Percentiles rank a stretch among this genome's conserved stretches.
These are phyloP conservation scores for Phytophthora sp. DNA, from an alignment of 352 stramenopile genomes.

Conservation along the genomic window DNA sequence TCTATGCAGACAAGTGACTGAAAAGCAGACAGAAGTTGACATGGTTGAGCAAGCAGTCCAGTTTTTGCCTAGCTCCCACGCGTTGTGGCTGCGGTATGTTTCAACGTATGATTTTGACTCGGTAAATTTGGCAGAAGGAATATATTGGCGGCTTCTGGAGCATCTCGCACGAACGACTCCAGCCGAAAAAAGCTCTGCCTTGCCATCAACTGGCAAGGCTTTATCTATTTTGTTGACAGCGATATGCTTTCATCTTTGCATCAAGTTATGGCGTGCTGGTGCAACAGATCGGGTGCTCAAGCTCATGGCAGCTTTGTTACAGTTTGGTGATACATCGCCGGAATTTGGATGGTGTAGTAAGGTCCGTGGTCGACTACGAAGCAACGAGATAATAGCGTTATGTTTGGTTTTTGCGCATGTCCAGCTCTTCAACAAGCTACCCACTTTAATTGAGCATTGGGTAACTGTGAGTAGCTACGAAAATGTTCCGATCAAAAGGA, in stretches of 20 bases:
- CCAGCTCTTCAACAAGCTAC: conserved; percentile 35
- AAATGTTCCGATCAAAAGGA: conserved; percentile 28
- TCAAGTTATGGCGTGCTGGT: conserved; percentile 38
- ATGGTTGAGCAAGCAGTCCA: conserved; percentile 46
- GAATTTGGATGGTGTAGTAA: conserved; percentile 33
- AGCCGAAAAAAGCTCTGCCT: neutral
- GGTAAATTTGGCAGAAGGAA: conserved; percentile 28
- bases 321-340: conserved; percentile 19
- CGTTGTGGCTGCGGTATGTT: conserved; percentile 49
- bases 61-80: conserved; percentile 48
- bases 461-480: conserved; percentile 25
- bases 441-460: conserved; percentile 35
- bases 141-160: conserved; percentile 45
- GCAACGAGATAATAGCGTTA: conserved; percentile 24
- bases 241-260: conserved; percentile 43
- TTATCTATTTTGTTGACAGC: conserved; percentile 38
- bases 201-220: conserved; percentile 6
- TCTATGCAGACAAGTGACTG: conserved; percentile 33
- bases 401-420: conserved; percentile 31
- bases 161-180: conserved; percentile 23
- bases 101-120: conserved; percentile 47
- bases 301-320: conserved; percentile 34
- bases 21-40: conserved; percentile 39
- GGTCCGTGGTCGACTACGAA: conserved; percentile 24
- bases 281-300: conserved; percentile 23